Evolutionary conservation across 192 early-diverging fungal species (phyloP), one percentile per base, ranked within the genome.

Genomic region (Chytriomyces sp.): DNA sequence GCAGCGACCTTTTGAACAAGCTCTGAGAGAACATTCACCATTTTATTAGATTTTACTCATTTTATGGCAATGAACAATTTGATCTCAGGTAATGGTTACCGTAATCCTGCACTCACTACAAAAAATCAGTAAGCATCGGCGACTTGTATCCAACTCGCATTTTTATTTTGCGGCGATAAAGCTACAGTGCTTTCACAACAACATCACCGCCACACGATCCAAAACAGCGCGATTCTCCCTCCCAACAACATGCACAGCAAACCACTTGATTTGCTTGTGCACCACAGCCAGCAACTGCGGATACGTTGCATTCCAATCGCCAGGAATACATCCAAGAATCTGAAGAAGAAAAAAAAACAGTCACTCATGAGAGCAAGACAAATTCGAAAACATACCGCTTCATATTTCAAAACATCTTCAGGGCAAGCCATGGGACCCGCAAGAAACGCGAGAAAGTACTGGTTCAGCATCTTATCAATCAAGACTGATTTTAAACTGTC

Each of bases 181-280:
- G 28, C 28, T 35, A 2, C 35, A 35, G 35, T 35, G 35, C 35
- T 35, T 35, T 69, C 49, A 69, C 53, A 63, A 3, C 47, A 75
- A 50, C 61, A 75, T n/a, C 45, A 75, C 73, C 35, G 73, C 23
- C 0, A 75, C 63, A 24, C 73, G 73, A 66, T 75, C 73, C 63
- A 75, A 66, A 18, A 75, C 18, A 45, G 5, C 45, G 6, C 73
- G 35, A 13, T 66, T 48, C 13, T 63, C 45, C n/a, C 26, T 10
- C 24, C 47, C 73, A 35, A 66, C 45, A n/a, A 75, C 63, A 44
- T 49, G 8, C 24, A 75, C 61, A 18, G 73, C 73, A 75, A 65
- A 65, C 73, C 63, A 35, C 43, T 66, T 64, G 20, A 75, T 16
- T 7, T 75, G 72, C 4, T 45, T 35, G 43, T 66, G 13, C 10